Base-by-base conservation (phyloP, 768 basidiomycete species). In the Mycena chlorophos region DNA sequence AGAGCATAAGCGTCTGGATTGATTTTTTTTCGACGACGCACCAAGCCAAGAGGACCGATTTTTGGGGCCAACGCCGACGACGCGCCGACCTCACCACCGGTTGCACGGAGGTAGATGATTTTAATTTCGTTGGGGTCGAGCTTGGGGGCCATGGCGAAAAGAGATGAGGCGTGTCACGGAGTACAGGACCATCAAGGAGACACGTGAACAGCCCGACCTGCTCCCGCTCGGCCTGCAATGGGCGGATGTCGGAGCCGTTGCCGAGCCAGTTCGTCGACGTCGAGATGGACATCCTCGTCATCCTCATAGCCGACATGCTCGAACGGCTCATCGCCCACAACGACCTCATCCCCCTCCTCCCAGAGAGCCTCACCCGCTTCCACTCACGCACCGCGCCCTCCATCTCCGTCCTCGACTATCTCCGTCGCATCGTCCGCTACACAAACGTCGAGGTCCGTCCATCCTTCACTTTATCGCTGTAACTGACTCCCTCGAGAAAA, bases 31-130 rank as follows among this genome's bases (percentile, higher is more conserved):
- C 37, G 28, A 55, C 28, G 3, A 76, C 94, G 68, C 72, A 98
- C 96, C 72, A 99, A 80, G 90, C 96, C 96, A 63, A 99, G 87
- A 79, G 97, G 97, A 86, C 97, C 97, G 73, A 99, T 98, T 86
- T 99, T 99, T 58, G 97, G 97, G 49, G 97, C 97, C 61, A 99
- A 85, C 58, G 97, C 95, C 56, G 97, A 94, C 5, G 96, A 98
- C 58, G 97, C 92, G 81, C 96, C 97, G 71, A 98, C 93, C 81
- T 98, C 97, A 84, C 97, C 97, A 77, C 97, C 97, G 52, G 94
- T 97, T 51, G 94, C 94, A 66, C 96, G 86, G 73, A 98, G 89
- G 85, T 94, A 93, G 83, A 98, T 97, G 78, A 97, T 91, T 82
- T 98, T 98, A 74, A 98, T 81, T 80, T 99, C 96, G 76, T 80